Conservation (phyloP, 1,284 basidiomycete genomes). For the Moniliella sp. region DNA sequence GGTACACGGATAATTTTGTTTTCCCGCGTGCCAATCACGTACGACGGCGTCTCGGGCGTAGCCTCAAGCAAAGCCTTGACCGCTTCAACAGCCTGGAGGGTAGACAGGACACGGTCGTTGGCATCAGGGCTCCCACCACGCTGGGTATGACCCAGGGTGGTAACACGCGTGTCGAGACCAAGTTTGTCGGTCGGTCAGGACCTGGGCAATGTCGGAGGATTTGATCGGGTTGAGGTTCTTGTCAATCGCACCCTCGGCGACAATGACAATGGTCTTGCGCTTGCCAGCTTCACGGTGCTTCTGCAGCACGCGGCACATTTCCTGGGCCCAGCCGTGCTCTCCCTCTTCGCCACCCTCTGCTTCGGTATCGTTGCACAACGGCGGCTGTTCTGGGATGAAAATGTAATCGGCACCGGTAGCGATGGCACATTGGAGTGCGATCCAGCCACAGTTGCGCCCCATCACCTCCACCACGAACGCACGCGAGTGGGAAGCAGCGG, state of each 20-base stretch:
- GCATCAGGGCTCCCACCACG: constrained; percentile 81
- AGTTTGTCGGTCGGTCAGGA: constrained; percentile 65
- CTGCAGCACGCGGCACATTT: too few relatives aligned
- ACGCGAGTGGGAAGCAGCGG: constrained; percentile 78
- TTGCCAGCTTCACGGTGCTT: constrained; percentile 79
- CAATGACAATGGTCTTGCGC: constrained; percentile 90
- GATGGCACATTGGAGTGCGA: constrained; percentile 74
- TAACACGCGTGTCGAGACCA: constrained; percentile 81
- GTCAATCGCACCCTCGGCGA: constrained; percentile 86
- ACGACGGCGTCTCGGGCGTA: constrained; percentile 73
- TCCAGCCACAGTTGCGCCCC: constrained; percentile 94
- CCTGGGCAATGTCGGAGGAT: constrained; percentile 68
- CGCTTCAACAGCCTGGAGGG: constrained; percentile 79
- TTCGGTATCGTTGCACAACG: constrained; percentile 51
- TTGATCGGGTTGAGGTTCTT: constrained; percentile 66
- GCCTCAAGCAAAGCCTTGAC: constrained; percentile 73
- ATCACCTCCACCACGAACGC: constrained; percentile 98
- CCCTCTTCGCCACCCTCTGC: constrained; percentile 70
- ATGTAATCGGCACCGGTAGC: constrained; percentile 88
- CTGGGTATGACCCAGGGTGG: constrained; percentile 92
- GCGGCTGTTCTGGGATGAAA: constrained; percentile 85
- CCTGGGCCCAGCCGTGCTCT: too few relatives aligned
- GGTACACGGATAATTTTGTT: constrained; percentile 83
- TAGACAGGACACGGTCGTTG: constrained; percentile 74
- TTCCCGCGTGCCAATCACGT: constrained; percentile 87